Conservation (phyloP, 1,284 basidiomycete genomes). For the Fomes fomentarius region DNA sequence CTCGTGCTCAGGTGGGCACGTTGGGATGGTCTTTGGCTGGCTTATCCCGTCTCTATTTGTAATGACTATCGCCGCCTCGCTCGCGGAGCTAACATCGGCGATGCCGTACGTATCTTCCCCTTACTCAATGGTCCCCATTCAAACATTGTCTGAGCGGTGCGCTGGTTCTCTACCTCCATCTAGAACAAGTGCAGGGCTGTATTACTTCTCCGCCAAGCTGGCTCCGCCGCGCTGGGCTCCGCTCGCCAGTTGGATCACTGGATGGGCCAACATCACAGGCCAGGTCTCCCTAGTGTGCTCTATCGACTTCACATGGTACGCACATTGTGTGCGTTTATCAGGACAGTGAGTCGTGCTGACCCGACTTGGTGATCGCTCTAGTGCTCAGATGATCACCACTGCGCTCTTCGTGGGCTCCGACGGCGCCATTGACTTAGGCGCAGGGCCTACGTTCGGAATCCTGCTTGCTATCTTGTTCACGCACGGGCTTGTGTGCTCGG, state of each 20-base stretch:
- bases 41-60: constrained; percentile 74
- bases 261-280: constrained; percentile 67
- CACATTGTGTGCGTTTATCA: too few species aligned
- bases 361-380: constrained; percentile 19
- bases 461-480: constrained; percentile 61
- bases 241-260: constrained; percentile 78
- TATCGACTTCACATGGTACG: constrained; percentile 72
- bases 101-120: constrained; percentile 62
- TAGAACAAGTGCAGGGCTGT: constrained; percentile 58
- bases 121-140: background rate
- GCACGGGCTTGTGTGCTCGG: constrained; percentile 72
- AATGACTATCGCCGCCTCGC: constrained; percentile 63
- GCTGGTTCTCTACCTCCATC: background rate
- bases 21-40: constrained; percentile 81
- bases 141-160: background rate
- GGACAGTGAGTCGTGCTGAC: too few species aligned
- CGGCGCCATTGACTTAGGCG: constrained; percentile 51
- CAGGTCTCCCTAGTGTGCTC: constrained; percentile 69
- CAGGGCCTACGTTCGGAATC: constrained; percentile 71
- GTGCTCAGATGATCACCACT: constrained; percentile 77
- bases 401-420: constrained; percentile 65
- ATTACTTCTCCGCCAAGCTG: constrained; percentile 76
- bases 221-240: constrained; percentile 63
- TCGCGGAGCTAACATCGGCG: constrained; percentile 73
- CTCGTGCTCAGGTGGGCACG: constrained; percentile 58